Conservation (phyloP, 371 early-diverging fungal species). For the Dipsacomyces acuminosporus region DNA sequence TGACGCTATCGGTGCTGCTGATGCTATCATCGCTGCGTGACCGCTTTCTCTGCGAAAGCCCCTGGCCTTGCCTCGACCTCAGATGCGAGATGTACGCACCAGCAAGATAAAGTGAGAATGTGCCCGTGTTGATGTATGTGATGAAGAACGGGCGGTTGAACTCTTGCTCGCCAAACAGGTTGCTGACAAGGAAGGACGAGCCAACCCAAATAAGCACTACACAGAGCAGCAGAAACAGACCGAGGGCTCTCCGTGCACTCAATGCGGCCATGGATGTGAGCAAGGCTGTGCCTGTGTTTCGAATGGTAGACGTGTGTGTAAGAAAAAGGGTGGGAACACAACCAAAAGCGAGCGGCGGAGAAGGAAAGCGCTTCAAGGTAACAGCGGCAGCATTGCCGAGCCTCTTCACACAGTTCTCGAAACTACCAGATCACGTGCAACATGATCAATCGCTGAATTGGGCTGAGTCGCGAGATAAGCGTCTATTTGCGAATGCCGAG, state of each 20-base stretch:
- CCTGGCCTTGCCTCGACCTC: slow-evolving; percentile 3
- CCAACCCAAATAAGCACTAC: slow-evolving; percentile 80
- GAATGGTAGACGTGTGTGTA: slow-evolving; percentile 20
- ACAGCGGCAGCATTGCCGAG: too few species aligned
- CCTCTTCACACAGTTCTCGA: too few species aligned
- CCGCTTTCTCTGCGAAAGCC: slow-evolving; percentile 34
- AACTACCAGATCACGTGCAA: too few species aligned
- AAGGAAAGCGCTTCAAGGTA: too few species aligned
- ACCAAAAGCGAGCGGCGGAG: too few species aligned
- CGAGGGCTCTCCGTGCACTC: slow-evolving; percentile 51
- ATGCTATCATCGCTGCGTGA: slow-evolving; percentile 19
- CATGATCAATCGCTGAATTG: too few species aligned
- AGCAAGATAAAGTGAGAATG: slow-evolving; percentile 71
- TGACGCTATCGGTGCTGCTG: background rate
- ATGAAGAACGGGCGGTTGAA: slow-evolving; percentile 75
- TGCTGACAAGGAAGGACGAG: slow-evolving; percentile 79
- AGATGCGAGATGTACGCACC: slow-evolving; percentile 12
- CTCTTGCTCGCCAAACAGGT: slow-evolving; percentile 61
- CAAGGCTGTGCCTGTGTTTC: slow-evolving; percentile 13
- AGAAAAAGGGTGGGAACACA: slow-evolving; percentile 22
- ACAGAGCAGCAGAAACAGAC: slow-evolving; percentile 58
- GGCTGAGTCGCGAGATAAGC: too few species aligned
- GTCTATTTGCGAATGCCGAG: too few species aligned
- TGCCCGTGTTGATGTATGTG: slow-evolving; percentile 73
- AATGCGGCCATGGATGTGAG: slow-evolving; percentile 4